phyloP scores from a whole-genome alignment of 2,329 filamentous ascomycete genomes.

The Aureobasidium zeae region DNA sequence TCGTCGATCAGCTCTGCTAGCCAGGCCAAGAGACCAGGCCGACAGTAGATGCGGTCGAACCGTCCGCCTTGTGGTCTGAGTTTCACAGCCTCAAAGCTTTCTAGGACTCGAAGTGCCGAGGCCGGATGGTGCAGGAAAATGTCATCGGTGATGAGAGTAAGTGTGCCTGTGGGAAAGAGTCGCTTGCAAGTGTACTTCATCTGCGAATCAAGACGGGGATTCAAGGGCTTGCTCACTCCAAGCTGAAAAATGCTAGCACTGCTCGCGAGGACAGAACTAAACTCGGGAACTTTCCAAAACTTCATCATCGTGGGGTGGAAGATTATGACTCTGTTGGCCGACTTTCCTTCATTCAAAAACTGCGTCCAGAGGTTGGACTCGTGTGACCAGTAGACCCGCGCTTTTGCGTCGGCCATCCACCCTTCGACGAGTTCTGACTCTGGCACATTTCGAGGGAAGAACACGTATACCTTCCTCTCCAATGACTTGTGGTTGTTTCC shows the following conservation, averaged over 20 bases:
- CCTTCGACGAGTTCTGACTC: slow-evolving; percentile 21
- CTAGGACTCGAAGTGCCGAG: slow-evolving; percentile 30
- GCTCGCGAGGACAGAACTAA: slow-evolving; percentile 1
- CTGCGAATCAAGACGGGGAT: neutral
- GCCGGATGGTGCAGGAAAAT: slow-evolving; percentile 33
- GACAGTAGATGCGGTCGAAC: slow-evolving; percentile 22
- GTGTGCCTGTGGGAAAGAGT: slow-evolving; percentile 32
- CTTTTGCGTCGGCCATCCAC: slow-evolving; percentile 19
- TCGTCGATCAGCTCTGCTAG: slow-evolving; percentile 18
- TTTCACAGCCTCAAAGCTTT: slow-evolving; percentile 27
- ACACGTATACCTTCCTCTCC: slow-evolving; percentile 22
- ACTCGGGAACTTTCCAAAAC: slow-evolving; percentile 18
- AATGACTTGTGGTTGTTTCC: slow-evolving; percentile 9
- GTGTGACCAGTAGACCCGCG: slow-evolving; percentile 22
- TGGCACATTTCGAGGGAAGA: slow-evolving; percentile 20
- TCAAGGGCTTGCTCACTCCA: neutral
- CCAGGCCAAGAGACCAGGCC: slow-evolving; percentile 25
- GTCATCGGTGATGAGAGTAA: slow-evolving; percentile 37
- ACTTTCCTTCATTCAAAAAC: slow-evolving; percentile 18
- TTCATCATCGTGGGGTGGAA: slow-evolving; percentile 15
- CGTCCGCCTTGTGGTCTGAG: slow-evolving; percentile 21
- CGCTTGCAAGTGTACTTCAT: slow-evolving; percentile 21
- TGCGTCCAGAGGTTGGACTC: slow-evolving; percentile 23
- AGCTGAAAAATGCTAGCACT: slow-evolving; percentile 16
- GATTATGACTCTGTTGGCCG: slow-evolving; percentile 11